A percentile compares a stretch with the other conserved stretches of the same genome.
Conservation (phyloP, 495 filamentous ascomycete genomes). For the Penicilliopsis zonata region DNA sequence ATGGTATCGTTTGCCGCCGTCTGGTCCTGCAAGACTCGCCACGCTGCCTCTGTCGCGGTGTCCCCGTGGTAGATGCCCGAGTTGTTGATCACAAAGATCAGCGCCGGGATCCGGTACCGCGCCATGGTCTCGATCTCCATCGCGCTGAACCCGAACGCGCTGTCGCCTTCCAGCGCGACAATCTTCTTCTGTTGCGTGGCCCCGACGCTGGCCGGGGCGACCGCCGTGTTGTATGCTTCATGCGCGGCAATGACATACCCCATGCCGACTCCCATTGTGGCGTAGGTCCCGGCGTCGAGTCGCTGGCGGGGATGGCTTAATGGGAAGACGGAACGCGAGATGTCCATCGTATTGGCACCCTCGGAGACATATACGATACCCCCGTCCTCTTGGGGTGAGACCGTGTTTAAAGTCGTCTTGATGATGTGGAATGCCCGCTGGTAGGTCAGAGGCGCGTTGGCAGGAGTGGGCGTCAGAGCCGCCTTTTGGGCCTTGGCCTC, state of each 20-base stretch:
- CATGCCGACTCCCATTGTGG: slow-evolving; percentile 58
- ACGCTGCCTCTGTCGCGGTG: slow-evolving; percentile 22
- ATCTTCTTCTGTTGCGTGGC: slow-evolving; percentile 37
- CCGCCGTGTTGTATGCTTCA: slow-evolving; percentile 42
- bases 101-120: slow-evolving; percentile 45
- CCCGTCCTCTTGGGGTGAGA: slow-evolving; percentile 30
- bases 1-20: slow-evolving; percentile 20
- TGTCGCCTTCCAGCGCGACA: slow-evolving; percentile 50
- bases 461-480: slow-evolving; percentile 19
- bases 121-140: slow-evolving; percentile 58
- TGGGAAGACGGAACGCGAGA: slow-evolving; percentile 47
- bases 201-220: slow-evolving; percentile 1
- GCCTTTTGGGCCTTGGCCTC: slow-evolving; percentile 27
- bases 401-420: slow-evolving; percentile 29
- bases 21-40: slow-evolving; percentile 26
- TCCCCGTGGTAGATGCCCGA: slow-evolving; percentile 53
- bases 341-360: slow-evolving; percentile 60
- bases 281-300: slow-evolving; percentile 53
- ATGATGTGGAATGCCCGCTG: slow-evolving; percentile 43
- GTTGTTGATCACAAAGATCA: slow-evolving; percentile 56
- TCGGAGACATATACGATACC: slow-evolving; percentile 51
- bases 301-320: slow-evolving; percentile 46
- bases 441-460: slow-evolving; percentile 38
- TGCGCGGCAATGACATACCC: slow-evolving; percentile 53
- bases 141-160: slow-evolving; percentile 50